Evolutionary conservation across 2,329 filamentous ascomycete species (phyloP).

Genomic region (Incumbomyces lentus): DNA sequence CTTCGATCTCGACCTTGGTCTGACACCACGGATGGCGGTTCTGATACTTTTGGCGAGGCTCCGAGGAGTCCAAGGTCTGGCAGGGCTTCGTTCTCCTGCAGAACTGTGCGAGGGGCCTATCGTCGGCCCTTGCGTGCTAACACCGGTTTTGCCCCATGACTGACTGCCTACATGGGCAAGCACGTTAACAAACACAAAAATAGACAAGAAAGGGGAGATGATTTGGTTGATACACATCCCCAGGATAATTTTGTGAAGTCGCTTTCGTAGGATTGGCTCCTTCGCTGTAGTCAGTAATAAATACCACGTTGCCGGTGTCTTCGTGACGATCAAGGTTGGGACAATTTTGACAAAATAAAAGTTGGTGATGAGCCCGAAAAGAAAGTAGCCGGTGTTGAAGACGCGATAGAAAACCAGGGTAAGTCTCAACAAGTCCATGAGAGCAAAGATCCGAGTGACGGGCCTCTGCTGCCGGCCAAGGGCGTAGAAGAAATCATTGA

Average conservation of each 20-base stretch:
- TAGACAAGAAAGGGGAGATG: conserved; percentile 7
- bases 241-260: conserved; percentile 9
- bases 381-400: conserved; percentile 8
- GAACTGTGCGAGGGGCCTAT: neutral
- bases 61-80: neutral
- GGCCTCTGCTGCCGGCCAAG: conserved; percentile 7
- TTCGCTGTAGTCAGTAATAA: neutral
- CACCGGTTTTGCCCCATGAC: conserved; percentile 10
- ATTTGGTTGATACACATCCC: conserved; percentile 11
- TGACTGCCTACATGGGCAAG: conserved; percentile 8
- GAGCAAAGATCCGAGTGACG: conserved; percentile 7
- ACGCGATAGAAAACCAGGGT: conserved; percentile 12
- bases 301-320: conserved; percentile 10
- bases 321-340: conserved; percentile 7
- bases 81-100: neutral
- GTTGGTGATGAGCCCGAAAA: neutral
- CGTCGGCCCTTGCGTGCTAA: conserved; percentile 2
- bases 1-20: neutral
- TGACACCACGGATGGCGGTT: neutral
- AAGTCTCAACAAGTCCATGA: conserved; percentile 9
- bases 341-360: conserved; percentile 5
- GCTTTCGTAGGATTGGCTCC: conserved; percentile 5
- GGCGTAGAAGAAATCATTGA: conserved; percentile 13
- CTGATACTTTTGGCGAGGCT: neutral
- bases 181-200: conserved; percentile 8